Percentiles rank a stretch among this genome's conserved stretches.
These are phyloP conservation scores for Penicillium egyptiacum DNA, from an alignment of 495 filamentous ascomycete genomes.

Conservation along the genomic window DNA sequence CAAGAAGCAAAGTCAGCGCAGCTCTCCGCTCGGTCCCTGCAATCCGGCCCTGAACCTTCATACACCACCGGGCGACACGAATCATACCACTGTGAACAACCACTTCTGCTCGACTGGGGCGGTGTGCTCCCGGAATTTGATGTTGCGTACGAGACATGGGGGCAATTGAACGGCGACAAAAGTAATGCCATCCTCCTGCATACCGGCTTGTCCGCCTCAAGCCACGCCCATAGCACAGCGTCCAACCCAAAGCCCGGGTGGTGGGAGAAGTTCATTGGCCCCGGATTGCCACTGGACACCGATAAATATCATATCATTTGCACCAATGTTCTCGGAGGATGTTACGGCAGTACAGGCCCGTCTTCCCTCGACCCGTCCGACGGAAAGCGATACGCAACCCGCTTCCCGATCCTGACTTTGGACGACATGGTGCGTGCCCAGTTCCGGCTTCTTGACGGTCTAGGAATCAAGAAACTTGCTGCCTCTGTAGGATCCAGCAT, in stretches of 20 bases:
- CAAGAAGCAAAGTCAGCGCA: slow-evolving; percentile 79
- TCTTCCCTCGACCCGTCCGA: slow-evolving; percentile 86
- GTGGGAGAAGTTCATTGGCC: slow-evolving; percentile 99
- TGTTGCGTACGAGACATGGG: slow-evolving; percentile 95
- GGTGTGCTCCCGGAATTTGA: slow-evolving; percentile 82
- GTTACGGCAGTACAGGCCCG: slow-evolving; percentile 94
- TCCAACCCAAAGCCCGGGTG: slow-evolving; percentile 86
- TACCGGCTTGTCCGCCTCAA: slow-evolving; percentile 92
- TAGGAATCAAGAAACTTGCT: slow-evolving; percentile 79
- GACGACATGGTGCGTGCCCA: slow-evolving; percentile 98
- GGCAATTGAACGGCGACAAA: slow-evolving; percentile 71
- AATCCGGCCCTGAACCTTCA: slow-evolving; percentile 84
- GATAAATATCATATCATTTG: slow-evolving; percentile 91
- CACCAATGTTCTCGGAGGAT: slow-evolving; percentile 95
- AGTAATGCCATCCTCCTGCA: slow-evolving; percentile 92
- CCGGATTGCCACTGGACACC: slow-evolving; percentile 82
- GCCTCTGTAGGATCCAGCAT: slow-evolving; percentile 95
- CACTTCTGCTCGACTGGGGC: slow-evolving; percentile 89
- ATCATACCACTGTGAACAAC: slow-evolving; percentile 67
- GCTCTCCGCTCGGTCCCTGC: slow-evolving; percentile 69
- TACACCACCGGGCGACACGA: slow-evolving; percentile 86
- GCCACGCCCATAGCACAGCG: slow-evolving; percentile 87
- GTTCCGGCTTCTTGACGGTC: slow-evolving; percentile 79
- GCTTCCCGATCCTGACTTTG: slow-evolving; percentile 95
- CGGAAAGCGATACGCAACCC: slow-evolving; percentile 84